Conservation (phyloP, 495 filamentous ascomycete species). For the Hypoxylon trugodes region DNA sequence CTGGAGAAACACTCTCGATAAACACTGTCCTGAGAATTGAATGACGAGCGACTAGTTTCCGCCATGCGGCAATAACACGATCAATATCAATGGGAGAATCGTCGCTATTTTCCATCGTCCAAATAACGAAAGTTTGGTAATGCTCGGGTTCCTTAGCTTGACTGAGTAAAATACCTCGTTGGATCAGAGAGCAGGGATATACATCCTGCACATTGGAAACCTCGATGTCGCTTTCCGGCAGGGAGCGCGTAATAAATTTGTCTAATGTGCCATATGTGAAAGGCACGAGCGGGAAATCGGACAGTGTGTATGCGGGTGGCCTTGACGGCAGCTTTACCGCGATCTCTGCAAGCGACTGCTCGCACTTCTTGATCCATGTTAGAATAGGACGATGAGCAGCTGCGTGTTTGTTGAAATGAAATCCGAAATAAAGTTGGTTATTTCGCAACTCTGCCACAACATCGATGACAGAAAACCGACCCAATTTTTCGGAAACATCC, state of each 20-base stretch:
- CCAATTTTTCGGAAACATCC: constrained; percentile 57
- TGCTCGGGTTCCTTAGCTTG: constrained; percentile 57
- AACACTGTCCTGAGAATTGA: constrained; percentile 62
- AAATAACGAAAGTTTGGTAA: constrained; percentile 42
- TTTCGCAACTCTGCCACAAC: constrained; percentile 28
- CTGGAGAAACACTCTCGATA: constrained; percentile 57
- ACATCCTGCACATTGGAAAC: constrained; percentile 50
- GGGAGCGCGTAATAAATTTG: constrained; percentile 38
- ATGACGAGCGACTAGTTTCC: constrained; percentile 61
- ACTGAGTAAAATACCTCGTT: constrained; percentile 55
- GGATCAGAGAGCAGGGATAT: constrained; percentile 56
- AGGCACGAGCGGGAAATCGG: neutral
- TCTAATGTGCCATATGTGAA: neutral
- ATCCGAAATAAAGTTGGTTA: neutral
- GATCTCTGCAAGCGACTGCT: neutral
- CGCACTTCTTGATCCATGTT: neutral
- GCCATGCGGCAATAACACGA: constrained; percentile 59
- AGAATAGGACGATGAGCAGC: neutral
- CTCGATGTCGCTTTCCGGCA: constrained; percentile 32
- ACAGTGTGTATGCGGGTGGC: neutral
- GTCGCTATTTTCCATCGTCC: constrained; percentile 13
- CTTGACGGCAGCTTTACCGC: neutral
- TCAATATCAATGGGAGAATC: constrained; percentile 46
- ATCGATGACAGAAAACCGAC: constrained; percentile 42
- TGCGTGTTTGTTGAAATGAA: neutral